Evolutionary conservation across 208 protist genomes (phyloP), one percentile per base, ranked within the genome.

Genomic region (Leishmania gerbilli): DNA sequence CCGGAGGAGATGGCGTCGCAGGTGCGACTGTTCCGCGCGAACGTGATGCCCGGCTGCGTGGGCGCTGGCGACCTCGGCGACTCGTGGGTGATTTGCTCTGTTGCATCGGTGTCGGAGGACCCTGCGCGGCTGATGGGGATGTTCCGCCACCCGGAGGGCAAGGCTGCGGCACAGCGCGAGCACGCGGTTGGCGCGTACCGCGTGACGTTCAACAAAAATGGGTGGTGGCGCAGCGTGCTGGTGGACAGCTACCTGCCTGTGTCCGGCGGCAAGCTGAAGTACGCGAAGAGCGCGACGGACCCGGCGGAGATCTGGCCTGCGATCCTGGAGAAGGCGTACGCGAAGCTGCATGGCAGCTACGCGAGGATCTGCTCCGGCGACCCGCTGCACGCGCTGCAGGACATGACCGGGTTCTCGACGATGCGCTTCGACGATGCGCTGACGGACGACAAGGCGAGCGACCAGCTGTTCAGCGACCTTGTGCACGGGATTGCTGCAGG

Each of bases 321-420:
- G 67, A 91, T 98, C 67, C 72, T 97, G 40, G 77, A 98, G 84
- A 98, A 98, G 83, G 95, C 95, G 67, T 98, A 93, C 87, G 94
- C 94, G 68, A 98, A 98, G 89, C 77, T 97, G 56, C 89, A 97
- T 75, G 94, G 94, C 42, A 92, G 87, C 80, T 98, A 98, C 85
- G 91, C 85, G 15, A 80, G 76, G 67, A 97, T 98, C 82, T 86
- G 79, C 80, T 88, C 87, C 64, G 93, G 95, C 76, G 93, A 98
- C 77, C 90, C 91, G 49, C 88, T 94, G 64, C 91, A 96, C 68
- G 93, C 95, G n/a, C 80, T 98, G 37, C 83, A 93, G 69, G 95
- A 98, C 79, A 85, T 97, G 84, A 93, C 91, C 65, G 93, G 93
- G 68, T 92, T 88, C 82, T 87, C 93, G 9, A 91, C 82, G 6